Base-by-base conservation (phyloP, 2,329 filamentous ascomycete genomes). In the Monilinia polystroma region DNA sequence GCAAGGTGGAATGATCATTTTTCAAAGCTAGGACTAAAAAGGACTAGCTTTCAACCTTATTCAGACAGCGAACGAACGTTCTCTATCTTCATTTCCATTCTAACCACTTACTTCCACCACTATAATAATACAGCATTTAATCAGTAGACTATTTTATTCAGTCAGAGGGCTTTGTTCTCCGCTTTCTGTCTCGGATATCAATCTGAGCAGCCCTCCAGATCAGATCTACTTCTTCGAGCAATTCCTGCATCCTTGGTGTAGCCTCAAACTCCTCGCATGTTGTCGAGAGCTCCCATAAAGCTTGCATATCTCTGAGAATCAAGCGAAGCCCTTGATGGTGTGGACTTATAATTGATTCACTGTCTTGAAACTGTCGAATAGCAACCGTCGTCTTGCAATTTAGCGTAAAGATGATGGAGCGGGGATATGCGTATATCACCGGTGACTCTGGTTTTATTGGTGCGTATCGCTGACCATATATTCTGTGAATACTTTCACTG, bases 381-480 rank as follows among this genome's bases (percentile, higher is more conserved):
- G 53, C 53, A n/a, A 26, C 53, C 53, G 53, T 29, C 5, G 53
- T 55, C 53, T 55, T 55, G 32, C 53, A 55, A 18, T 35, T 12
- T 10, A 55, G 53, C 32, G 12, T 32, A 55, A 55, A 35, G 2
- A 14, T 12, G 4, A 55, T 29, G 35, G 53, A 4, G 10, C 26
- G 18, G 32, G 32, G 53, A 29, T 55, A 55, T 16, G 2, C 8
- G 10, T 14, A 10, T 14, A 5, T 4, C 18, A 14, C 18, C 18
- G 10, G 29, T 5, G 32, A 38, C 18, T 55, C 29, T 14, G 18
- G 10, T 35, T 29, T 7, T n/a, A 10, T 35, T 14, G 53, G 53
- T 8, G 32, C 53, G 35, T 55, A 26, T 55, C 53, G 29, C 20
- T 55, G 32, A 5, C 53, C 53, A 6, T 55, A 55, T 55, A 55